Base-by-base conservation (phyloP, 2,329 filamentous ascomycete genomes). In the Botrytis porri region DNA sequence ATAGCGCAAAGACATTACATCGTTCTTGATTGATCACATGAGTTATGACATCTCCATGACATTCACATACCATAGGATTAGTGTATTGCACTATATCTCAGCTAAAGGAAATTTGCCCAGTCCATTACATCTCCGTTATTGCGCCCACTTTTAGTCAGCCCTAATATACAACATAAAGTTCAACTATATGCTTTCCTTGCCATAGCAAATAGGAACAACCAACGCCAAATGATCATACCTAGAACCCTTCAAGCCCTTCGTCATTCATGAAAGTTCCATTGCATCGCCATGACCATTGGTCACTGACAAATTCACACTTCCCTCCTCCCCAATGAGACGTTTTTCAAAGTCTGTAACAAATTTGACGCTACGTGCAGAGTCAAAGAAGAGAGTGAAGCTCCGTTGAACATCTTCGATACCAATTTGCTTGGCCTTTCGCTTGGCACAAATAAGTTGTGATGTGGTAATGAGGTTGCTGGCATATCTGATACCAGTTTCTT, bases 401-500 rank as follows among this genome's bases (percentile, higher is more conserved):
- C 95, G 90, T 85, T 97, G 92, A 20, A 99, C 95, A 80, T 99
- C 96, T 72, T 93, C 90, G 73, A 97, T 88, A 73, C 88, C 89
- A 65, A 99, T 93, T 80, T 95, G 91, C 82, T 93, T 93, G 25
- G 92, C 91, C 80, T 90, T 92, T 77, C 95, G 89, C 87, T 98
- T 98, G 79, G 93, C 90, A 75, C 90, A 90, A 67, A 98, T 88
- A 62, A 99, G 88, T 82, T 97, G 92, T 8, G 94, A 96, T 2
- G 96, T 98, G 35, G 93, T 97, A 83, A 99, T 98, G 72, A 99
- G 90, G 82, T 99, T 98, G 85, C 94, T 97, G n/a, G 95, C 95
- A 81, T 99, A 99, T 78, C 96, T 88, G 69, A 99, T 86, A 37
- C 95, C 95, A 1, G 94, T 91, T 82, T 99, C 96, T 80, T 95